phyloP scores from a whole-genome alignment of 345 rosid species.

The Gossypium mustelinum region DNA sequence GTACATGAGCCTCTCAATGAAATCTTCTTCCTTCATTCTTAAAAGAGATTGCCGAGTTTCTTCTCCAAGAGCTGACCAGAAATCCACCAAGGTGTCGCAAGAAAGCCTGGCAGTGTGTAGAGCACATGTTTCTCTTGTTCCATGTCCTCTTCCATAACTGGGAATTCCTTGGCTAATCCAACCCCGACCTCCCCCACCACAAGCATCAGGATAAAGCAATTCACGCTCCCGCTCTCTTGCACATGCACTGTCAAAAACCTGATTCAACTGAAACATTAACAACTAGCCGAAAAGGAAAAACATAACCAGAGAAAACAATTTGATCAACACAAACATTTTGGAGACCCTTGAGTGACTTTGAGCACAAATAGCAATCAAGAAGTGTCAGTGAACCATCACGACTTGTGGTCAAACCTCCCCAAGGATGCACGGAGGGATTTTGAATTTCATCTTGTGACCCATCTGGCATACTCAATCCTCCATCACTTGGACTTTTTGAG shows the following conservation, averaged over 20 bases:
- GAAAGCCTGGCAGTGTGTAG: constrained; percentile 94
- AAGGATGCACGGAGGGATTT: constrained; percentile 77
- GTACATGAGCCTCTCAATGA: constrained; percentile 83
- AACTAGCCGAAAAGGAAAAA: constrained; percentile 15
- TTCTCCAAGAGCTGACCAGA: constrained; percentile 91
- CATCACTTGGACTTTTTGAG: constrained; percentile 34
- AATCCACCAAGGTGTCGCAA: constrained; percentile 83
- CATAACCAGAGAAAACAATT: not conserved
- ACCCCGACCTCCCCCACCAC: constrained; percentile 95
- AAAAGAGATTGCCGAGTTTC: constrained; percentile 79
- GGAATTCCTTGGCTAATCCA: constrained; percentile 92
- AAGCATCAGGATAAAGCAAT: constrained; percentile 95
- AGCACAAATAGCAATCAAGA: constrained; percentile 66
- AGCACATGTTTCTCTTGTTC: constrained; percentile 88
- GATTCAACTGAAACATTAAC: constrained; percentile 37
- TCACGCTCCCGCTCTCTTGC: constrained; percentile 91
- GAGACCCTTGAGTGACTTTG: constrained; percentile 64
- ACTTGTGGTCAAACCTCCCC: constrained; percentile 89
- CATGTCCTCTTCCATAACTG: constrained; percentile 85
- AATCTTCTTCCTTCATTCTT: constrained; percentile 98
- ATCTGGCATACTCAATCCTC: constrained; percentile 32
- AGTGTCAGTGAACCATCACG: constrained; percentile 79
- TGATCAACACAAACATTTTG: constrained; percentile 58
- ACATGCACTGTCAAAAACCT: constrained; percentile 94
- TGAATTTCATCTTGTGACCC: constrained; percentile 56